Evolutionary conservation across 192 early-diverging fungal genomes (phyloP).

Genomic region (Coemansia sp.): DNA sequence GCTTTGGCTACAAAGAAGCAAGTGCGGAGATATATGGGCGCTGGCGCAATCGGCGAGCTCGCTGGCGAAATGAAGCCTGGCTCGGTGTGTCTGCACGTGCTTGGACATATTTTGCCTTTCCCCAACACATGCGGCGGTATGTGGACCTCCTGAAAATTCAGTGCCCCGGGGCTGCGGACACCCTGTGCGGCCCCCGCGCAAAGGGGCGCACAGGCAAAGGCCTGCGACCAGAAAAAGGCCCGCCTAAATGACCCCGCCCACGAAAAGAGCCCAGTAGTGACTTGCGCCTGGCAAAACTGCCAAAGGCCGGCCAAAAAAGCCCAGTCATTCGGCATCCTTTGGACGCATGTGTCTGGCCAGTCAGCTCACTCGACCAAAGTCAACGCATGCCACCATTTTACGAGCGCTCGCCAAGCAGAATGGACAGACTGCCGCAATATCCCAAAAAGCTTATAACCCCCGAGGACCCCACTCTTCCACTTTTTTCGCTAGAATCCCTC

Average conservation of each 20-base stretch:
- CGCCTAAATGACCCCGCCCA: neutral
- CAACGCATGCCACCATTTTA: conserved; percentile 5
- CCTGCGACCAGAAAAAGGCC: neutral
- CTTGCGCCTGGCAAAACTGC: neutral
- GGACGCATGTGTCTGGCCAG: neutral
- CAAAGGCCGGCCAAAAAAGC: neutral
- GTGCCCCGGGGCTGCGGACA: neutral
- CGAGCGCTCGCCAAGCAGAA: neutral
- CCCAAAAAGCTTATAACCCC: conserved; percentile 17
- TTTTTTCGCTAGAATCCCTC: conserved; percentile 1
- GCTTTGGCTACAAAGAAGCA: neutral
- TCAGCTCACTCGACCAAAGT: conserved; percentile 1
- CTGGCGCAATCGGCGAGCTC: neutral
- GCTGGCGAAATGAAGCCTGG: neutral
- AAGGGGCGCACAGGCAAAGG: neutral
- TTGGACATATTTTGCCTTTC: conserved; percentile 1
- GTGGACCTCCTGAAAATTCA: neutral
- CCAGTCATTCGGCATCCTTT: neutral
- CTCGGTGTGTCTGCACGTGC: conserved; percentile 8
- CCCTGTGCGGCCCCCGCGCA: neutral
- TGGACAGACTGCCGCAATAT: neutral
- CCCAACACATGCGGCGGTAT: conserved; percentile 11
- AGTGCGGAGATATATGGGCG: neutral
- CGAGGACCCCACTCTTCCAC: conserved; percentile 13
- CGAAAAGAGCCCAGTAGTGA: neutral